Evolutionary conservation across 176 grass and related monocot genomes (phyloP).

Genomic region (bread wheat (Triticum aestivum)): IWGSC_CS_RefSeq_v2.1 NC_057796.1:32378197-32378696

Average conservation of each 20-base stretch:
- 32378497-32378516: neutral
- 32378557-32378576: neutral
- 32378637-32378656: too few species aligned
- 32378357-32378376: slow-evolving; percentile 84
- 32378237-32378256: neutral
- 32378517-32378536: neutral
- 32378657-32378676: too few species aligned
- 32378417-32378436: slow-evolving; percentile 50
- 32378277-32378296: neutral
- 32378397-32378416: slow-evolving; percentile 84
- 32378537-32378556: neutral
- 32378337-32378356: slow-evolving; percentile 79
- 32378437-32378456: neutral
- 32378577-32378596: too few species aligned
- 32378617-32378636: too few species aligned
- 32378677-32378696: too few species aligned
- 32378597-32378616: too few species aligned
- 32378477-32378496: slow-evolving; percentile 9
- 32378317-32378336: slow-evolving; percentile 46
- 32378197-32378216: slow-evolving; percentile 1
- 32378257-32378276: slow-evolving; percentile 2
- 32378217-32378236: neutral
- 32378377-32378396: slow-evolving; percentile 92
- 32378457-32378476: slow-evolving; percentile 18
- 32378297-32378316: neutral